A percentile compares a stretch with the other conserved stretches of the same genome.
phyloP scores from a whole-genome alignment of 108 stramenopile species.

The Nitzschia palea region DNA sequence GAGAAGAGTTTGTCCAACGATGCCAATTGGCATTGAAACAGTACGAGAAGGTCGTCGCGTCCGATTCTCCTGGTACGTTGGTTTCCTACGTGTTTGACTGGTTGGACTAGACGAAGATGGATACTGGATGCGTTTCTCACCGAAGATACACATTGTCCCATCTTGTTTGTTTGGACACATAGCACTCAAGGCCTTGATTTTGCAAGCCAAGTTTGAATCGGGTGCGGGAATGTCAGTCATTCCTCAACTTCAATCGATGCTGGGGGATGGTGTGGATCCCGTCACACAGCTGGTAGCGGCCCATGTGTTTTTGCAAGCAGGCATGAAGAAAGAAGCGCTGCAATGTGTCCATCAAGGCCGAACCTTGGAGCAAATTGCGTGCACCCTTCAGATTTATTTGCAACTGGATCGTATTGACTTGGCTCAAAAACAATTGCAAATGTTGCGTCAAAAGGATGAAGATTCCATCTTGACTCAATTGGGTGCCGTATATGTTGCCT shows the following conservation, averaged over 20 bases:
- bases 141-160: too few species aligned
- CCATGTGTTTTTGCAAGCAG: slow-evolving; percentile 78
- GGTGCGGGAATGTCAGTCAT: slow-evolving; percentile 2
- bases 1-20: slow-evolving; percentile 91
- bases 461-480: slow-evolving; percentile 96
- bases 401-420: slow-evolving; percentile 94
- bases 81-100: not conserved
- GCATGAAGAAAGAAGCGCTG: slow-evolving; percentile 90
- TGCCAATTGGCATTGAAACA: slow-evolving; percentile 85
- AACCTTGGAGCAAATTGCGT: slow-evolving; percentile 88
- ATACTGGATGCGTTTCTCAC: too few species aligned
- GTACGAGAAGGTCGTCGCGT: slow-evolving; percentile 75
- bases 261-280: slow-evolving; percentile 53
- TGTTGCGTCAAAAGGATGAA: slow-evolving; percentile 86
- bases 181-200: slow-evolving; percentile 70
- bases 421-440: slow-evolving; percentile 64
- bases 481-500: slow-evolving; percentile 73
- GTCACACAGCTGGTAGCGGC: slow-evolving; percentile 88
- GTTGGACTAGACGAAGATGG: too few species aligned
- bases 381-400: slow-evolving; percentile 90
- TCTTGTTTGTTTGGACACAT: too few species aligned
- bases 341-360: slow-evolving; percentile 77
- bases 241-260: slow-evolving; percentile 38
- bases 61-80: slow-evolving; percentile 49
- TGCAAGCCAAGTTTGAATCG: slow-evolving; percentile 65